Evolutionary conservation across 768 basidiomycete genomes (phyloP), one percentile per base, ranked within the genome.

Genomic region (Leccinum olivaceopallidum): DNA sequence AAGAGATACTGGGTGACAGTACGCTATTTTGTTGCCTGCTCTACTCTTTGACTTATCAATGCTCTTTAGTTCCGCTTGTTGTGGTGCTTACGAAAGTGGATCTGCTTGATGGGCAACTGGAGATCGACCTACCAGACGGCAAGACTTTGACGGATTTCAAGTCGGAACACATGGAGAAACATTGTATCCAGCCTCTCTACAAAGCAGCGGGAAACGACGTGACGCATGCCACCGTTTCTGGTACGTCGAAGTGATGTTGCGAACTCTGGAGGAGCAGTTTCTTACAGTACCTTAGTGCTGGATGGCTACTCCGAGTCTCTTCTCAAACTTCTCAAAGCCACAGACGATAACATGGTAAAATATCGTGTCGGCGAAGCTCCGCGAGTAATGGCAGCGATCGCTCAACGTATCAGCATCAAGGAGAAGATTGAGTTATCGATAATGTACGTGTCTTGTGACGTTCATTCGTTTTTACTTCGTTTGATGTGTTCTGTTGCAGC

Each of bases 51-150:
- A 20, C 44, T 47, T 47, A 47, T 5, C 2, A 4, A 9, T 5
- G 44, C 44, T 20, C 44, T 47, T 47, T 47, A 47, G 44, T 47
- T 12, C 44, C 44, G 10, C 58, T 66, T 14, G 62, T 66, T 2
- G 56, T 64, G 30, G 65, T 66, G 1, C 65, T 66, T 37, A 66
- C 65, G 2, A 66, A 67, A 55, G 36, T 56, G 6, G 65, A 66
- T 39, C 26, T 63, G 8, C 56, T 66, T 2, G 53, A 55, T 24
- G 16, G 0, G 2, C 61, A 55, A 5, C 24, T 67, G n/a, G 49
- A 58, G 14, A 7, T 64, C 18, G 50, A 63, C 16, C 24, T 20
- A 28, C 32, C 58, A 1, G 26, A 1, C 14, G 6, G 24, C 47
- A 39, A 55, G 49, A 26, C 13, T 32, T 5, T 39, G 6, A 26